Conservation (phyloP, 306 rosid species). For the Pyrus betulifolia region DNA sequence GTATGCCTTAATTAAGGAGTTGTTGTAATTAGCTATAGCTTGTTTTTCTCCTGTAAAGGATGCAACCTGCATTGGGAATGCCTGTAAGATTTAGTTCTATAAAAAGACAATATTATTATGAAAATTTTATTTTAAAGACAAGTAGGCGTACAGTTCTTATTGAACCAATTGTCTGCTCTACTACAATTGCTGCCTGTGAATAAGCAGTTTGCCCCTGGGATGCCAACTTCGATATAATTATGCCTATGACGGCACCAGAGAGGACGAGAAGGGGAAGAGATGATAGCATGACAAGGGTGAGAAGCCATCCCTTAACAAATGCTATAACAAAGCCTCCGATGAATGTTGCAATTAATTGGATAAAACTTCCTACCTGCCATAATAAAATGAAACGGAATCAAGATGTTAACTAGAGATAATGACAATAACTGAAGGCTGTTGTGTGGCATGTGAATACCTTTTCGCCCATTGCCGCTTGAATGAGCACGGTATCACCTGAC, state of each 20-base stretch:
- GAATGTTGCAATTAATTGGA: slow-evolving; percentile 57
- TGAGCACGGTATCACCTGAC: slow-evolving; percentile 81
- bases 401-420: neutral
- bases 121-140: neutral
- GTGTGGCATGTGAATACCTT: slow-evolving; percentile 39
- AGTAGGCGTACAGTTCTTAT: slow-evolving; percentile 16
- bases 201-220: slow-evolving; percentile 46
- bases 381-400: neutral
- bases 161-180: slow-evolving; percentile 23
- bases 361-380: slow-evolving; percentile 68
- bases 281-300: slow-evolving; percentile 65
- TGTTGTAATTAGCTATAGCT: slow-evolving; percentile 55
- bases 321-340: slow-evolving; percentile 57
- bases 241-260: slow-evolving; percentile 46
- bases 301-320: slow-evolving; percentile 70
- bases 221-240: slow-evolving; percentile 36
- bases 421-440: neutral
- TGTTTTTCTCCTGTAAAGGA: slow-evolving; percentile 87
- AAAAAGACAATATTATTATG: neutral
- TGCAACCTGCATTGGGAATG: slow-evolving; percentile 52
- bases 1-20: slow-evolving; percentile 49
- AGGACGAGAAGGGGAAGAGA: slow-evolving; percentile 50
- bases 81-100: neutral
- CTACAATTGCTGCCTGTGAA: slow-evolving; percentile 21
- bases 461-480: slow-evolving; percentile 87